Conservation (phyloP, 495 filamentous ascomycete genomes). For the Massariosphaeria phaeospora region DNA sequence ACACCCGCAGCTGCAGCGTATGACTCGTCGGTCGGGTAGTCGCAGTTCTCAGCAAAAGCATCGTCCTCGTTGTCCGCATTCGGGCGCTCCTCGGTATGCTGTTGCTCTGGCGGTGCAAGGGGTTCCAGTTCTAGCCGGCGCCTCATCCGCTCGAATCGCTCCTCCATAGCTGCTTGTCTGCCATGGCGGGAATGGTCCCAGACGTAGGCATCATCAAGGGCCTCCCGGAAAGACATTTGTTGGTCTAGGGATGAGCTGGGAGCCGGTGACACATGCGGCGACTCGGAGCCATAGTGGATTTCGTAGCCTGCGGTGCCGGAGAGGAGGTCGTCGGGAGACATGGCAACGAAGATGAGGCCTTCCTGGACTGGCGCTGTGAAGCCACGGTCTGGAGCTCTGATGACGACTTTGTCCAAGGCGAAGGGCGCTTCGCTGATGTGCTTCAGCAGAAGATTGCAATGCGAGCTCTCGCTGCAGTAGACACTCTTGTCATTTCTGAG, state of each 20-base stretch:
- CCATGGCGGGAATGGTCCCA: constrained; percentile 23
- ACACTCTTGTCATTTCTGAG: constrained; percentile 75
- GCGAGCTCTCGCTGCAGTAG: constrained; percentile 79
- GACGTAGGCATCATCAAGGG: constrained; percentile 33
- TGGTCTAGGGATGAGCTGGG: constrained; percentile 15
- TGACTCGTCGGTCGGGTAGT: constrained; percentile 16
- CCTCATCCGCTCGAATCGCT: constrained; percentile 15
- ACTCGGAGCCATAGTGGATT: constrained; percentile 54
- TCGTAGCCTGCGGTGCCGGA: constrained; percentile 69
- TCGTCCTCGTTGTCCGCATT: not conserved
- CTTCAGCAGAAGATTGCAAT: constrained; percentile 76
- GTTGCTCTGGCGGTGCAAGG: too few relatives aligned
- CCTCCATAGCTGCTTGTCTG: constrained; percentile 19
- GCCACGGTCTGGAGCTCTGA: constrained; percentile 75
- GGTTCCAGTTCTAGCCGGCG: not conserved
- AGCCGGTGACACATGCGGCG: constrained; percentile 12
- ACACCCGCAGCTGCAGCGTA: constrained; percentile 14
- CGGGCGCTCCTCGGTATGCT: not conserved
- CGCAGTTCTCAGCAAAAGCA: constrained; percentile 16
- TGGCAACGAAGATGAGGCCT: constrained; percentile 88
- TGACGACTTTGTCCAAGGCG: constrained; percentile 73
- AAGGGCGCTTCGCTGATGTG: constrained; percentile 77
- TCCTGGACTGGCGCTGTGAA: constrained; percentile 90
- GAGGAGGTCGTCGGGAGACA: constrained; percentile 72
- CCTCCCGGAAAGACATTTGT: constrained; percentile 33